Evolutionary conservation across 2,329 filamentous ascomycete genomes (phyloP).

Genomic region (Epichloe amarillans): DNA sequence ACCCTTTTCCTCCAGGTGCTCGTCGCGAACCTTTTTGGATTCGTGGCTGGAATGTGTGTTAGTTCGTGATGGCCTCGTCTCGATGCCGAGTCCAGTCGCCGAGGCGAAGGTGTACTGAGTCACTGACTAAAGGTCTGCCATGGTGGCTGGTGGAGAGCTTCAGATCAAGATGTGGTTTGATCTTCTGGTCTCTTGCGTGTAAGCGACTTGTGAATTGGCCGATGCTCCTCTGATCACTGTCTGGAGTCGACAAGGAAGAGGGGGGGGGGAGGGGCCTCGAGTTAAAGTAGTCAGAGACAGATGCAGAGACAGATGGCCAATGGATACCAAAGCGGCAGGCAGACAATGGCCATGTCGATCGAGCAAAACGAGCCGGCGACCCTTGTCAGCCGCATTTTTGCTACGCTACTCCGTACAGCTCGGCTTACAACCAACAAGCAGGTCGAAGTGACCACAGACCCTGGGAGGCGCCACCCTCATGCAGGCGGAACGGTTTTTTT

Average conservation of each 20-base stretch:
- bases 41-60: slow-evolving; percentile 5
- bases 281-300: slow-evolving; percentile 5
- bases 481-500: neutral
- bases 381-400: neutral
- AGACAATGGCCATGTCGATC: slow-evolving; percentile 8
- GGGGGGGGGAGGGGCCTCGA: slow-evolving; percentile 6
- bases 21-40: slow-evolving; percentile 8
- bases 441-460: too few relatives aligned
- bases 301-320: slow-evolving; percentile 1
- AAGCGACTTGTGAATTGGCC: neutral
- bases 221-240: neutral
- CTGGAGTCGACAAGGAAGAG: neutral
- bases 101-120: neutral
- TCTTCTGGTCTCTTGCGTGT: neutral
- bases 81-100: neutral
- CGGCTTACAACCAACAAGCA: neutral
- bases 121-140: slow-evolving; percentile 12
- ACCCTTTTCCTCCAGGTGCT: slow-evolving; percentile 16
- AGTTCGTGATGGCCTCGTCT: neutral
- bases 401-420: neutral
- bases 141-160: slow-evolving; percentile 5
- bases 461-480: too few relatives aligned
- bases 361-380: neutral
- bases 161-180: neutral
- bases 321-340: slow-evolving; percentile 6